These are phyloP conservation scores for Chalaropsis thielavioides DNA, from an alignment of 2,329 filamentous ascomycete genomes.

Conservation along the genomic window DNA sequence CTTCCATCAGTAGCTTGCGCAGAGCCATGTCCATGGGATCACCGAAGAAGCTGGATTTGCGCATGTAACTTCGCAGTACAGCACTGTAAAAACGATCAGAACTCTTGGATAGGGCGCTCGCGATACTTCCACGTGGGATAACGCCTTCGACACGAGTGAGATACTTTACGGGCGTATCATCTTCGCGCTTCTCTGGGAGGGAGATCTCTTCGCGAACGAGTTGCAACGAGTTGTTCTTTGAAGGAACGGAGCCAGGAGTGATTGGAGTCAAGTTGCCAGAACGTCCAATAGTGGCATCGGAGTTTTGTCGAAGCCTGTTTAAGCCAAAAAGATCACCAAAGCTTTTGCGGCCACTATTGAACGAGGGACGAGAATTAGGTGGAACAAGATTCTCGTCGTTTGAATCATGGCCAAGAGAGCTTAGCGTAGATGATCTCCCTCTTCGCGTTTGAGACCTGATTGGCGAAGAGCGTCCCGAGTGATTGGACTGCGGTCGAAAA, in stretches of 20 bases:
- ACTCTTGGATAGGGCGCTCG: constrained; percentile 73
- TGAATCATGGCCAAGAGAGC: constrained; percentile 60
- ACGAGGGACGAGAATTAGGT: constrained; percentile 60
- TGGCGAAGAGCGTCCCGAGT: constrained; percentile 53
- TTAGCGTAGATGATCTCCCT: constrained; percentile 78
- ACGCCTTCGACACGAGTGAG: constrained; percentile 68
- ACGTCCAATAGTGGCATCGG: constrained; percentile 47
- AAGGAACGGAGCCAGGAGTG: constrained; percentile 54
- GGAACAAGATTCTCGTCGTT: constrained; percentile 56
- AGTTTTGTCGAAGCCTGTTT: constrained; percentile 64
- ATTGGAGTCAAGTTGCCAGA: constrained; percentile 54
- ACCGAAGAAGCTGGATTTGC: constrained; percentile 85
- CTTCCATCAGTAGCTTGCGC: constrained; percentile 89
- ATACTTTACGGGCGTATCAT: constrained; percentile 83
- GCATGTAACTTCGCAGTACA: constrained; percentile 87
- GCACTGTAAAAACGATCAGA: constrained; percentile 68
- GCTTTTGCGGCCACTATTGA: constrained; percentile 82
- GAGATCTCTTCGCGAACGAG: constrained; percentile 55
- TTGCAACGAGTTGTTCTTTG: constrained; percentile 73
- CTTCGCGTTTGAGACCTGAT: constrained; percentile 48
- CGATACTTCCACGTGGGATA: constrained; percentile 68
- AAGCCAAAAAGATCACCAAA: constrained; percentile 79
- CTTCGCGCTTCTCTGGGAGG: constrained; percentile 67
- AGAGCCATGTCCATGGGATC: constrained; percentile 98
- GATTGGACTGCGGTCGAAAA: constrained; percentile 34